Base-by-base conservation (phyloP, 768 basidiomycete genomes). In the Cyclocybe aegerita region DNA sequence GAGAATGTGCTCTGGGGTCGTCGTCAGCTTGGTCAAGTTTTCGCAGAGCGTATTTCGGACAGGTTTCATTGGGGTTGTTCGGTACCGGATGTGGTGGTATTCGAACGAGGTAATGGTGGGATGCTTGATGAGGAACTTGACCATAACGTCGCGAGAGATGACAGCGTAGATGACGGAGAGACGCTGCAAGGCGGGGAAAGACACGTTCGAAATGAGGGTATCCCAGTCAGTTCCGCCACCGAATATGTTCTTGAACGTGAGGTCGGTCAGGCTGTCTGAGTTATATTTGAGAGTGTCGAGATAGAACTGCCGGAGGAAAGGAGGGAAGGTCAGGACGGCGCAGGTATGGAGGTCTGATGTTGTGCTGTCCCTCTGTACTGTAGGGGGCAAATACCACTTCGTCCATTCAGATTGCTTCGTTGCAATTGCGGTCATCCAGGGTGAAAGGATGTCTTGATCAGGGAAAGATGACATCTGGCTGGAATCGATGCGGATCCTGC, bases 31-130 rank as follows among this genome's bases (percentile, higher is more conserved):
- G 7, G 52, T 38, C 29, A 58, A 37, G 9, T 45, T 46, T 15
- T 60, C 59, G 35, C 55, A 53, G 23, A 43, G 17, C 10, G 15
- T 15, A 16, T 39, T 14, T 1, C 47, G 52, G 7, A 39, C 40
- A 5, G 55, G 53, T 7, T 43, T 34, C 37, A 54, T 56, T 8
- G 58, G 52, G 12, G 16, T 43, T 2, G 58, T 52, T 12, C 58
- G 51, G 34, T 58, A 60, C 14, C 57, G 56, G 30, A 60, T 58
- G 23, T 58, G 56, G 23, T 60, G 56, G 32, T 60, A 58, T 17
- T 54, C 42, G 44, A 60, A 50, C 2, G 45, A 41, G 2, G 39
- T 37, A 16, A 60, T 56, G 10, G 33, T 46, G 30, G 49, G 54
- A 32, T 60, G 59, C 12, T 50, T 48, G 6, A 42, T n/a, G 14